A percentile compares a stretch with the other conserved stretches of the same genome.
phyloP scores from a whole-genome alignment of 345 rosid genomes.

The Durio zibethinus region DNA sequence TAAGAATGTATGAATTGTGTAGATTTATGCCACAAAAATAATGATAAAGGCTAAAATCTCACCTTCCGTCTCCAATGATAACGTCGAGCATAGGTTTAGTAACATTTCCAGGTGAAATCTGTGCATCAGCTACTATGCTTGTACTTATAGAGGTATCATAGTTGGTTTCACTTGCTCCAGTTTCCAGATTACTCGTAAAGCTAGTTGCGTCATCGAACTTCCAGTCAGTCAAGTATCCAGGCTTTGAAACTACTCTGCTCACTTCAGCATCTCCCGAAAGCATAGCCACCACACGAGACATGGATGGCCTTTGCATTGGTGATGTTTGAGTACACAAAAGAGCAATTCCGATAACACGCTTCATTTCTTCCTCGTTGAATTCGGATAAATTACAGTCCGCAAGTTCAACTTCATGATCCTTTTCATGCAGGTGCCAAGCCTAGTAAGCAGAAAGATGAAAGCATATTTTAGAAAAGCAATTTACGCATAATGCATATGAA shows the following conservation, averaged over 20 bases:
- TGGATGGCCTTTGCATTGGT: constrained; percentile 48
- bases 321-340: constrained; percentile 63
- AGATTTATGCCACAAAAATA: neutral
- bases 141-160: neutral
- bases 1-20: neutral
- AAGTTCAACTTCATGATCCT: constrained; percentile 35
- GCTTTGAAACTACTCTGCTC: constrained; percentile 30
- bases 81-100: constrained; percentile 3
- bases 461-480: neutral
- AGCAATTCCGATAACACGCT: constrained; percentile 49
- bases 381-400: constrained; percentile 35
- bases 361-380: constrained; percentile 42
- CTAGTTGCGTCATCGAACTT: constrained; percentile 38
- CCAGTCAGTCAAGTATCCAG: constrained; percentile 61
- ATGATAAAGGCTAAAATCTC: neutral
- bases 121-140: neutral
- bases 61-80: constrained; percentile 18
- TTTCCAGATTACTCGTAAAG: constrained; percentile 27
- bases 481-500: neutral
- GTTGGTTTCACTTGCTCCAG: constrained; percentile 18
- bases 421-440: constrained; percentile 63
- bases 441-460: constrained; percentile 10
- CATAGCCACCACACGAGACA: constrained; percentile 71
- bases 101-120: neutral
- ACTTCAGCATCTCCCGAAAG: constrained; percentile 68